phyloP scores from a whole-genome alignment of 176 grass and related monocot species.

The Coix lacrymajobi region DNA sequence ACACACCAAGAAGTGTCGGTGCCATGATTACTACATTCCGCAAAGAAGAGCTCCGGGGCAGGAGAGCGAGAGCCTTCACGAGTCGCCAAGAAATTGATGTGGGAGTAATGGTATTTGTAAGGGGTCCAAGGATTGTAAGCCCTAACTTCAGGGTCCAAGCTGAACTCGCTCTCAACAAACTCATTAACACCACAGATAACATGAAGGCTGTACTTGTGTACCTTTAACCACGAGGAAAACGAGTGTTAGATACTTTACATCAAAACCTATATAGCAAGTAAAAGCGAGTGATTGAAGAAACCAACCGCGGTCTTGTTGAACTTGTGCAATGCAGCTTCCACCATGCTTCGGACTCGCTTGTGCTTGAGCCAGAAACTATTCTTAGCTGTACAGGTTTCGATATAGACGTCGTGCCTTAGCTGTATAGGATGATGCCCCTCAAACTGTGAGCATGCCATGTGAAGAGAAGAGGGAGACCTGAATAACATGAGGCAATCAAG shows the following conservation, averaged over 20 bases:
- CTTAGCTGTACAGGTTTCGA: neutral
- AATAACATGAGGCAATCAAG: neutral
- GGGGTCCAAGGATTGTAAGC: neutral
- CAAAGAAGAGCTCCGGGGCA: conserved; percentile 14
- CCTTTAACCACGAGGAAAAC: neutral
- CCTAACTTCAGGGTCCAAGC: neutral
- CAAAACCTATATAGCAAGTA: neutral
- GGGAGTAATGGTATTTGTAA: neutral
- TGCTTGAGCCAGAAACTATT: neutral
- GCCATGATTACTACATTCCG: conserved; percentile 5
- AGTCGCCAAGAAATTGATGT: conserved; percentile 14
- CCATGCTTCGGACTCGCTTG: neutral
- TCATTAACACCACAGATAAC: neutral
- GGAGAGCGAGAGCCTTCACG: neutral
- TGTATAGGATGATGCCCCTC: neutral
- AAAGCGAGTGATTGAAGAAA: neutral
- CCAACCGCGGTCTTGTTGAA: neutral
- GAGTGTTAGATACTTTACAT: neutral
- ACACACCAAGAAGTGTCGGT: neutral
- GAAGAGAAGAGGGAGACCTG: neutral
- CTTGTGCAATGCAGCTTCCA: neutral
- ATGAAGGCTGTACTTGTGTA: too few species aligned
- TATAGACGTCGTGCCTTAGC: neutral
- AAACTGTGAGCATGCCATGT: neutral
- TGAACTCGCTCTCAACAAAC: neutral